Percentiles rank a stretch among this genome's conserved stretches.
Evolutionary conservation across 495 filamentous ascomycete genomes (phyloP).

Genomic region (Filosporella fistucella): DNA sequence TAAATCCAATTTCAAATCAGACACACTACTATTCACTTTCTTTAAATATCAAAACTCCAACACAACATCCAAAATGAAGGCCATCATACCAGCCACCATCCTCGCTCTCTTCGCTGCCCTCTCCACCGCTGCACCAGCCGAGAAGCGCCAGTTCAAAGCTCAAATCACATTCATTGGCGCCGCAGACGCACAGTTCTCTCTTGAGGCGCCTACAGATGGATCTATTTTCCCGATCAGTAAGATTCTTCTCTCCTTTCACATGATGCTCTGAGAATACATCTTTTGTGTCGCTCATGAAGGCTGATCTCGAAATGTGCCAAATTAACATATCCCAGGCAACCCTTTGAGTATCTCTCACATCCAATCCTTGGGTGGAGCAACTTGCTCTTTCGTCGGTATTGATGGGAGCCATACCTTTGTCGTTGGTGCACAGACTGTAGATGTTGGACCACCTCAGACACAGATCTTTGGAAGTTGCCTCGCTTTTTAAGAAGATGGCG

Average conservation of each 20-base stretch:
- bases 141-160: constrained; percentile 1
- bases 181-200: neutral
- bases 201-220: neutral
- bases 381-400: constrained; percentile 18
- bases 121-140: neutral
- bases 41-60: too few relatives aligned
- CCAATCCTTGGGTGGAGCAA: constrained; percentile 20
- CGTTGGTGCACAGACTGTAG: constrained; percentile 18
- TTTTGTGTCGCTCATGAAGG: neutral
- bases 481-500: constrained; percentile 1
- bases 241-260: neutral
- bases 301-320: too few relatives aligned
- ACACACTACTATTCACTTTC: too few relatives aligned
- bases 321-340: constrained; percentile 2
- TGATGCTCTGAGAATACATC: neutral
- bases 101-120: neutral
- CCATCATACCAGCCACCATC: neutral
- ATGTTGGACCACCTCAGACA: constrained; percentile 35
- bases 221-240: neutral
- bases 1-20: too few relatives aligned
- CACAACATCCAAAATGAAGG: too few relatives aligned
- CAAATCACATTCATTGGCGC: constrained; percentile 2
- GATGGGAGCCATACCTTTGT: constrained; percentile 25
- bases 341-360: constrained; percentile 15
- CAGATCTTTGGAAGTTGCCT: constrained; percentile 32